phyloP scores from a whole-genome alignment of 2,329 filamentous ascomycete genomes.

The Aquanectria penicillioides region DNA sequence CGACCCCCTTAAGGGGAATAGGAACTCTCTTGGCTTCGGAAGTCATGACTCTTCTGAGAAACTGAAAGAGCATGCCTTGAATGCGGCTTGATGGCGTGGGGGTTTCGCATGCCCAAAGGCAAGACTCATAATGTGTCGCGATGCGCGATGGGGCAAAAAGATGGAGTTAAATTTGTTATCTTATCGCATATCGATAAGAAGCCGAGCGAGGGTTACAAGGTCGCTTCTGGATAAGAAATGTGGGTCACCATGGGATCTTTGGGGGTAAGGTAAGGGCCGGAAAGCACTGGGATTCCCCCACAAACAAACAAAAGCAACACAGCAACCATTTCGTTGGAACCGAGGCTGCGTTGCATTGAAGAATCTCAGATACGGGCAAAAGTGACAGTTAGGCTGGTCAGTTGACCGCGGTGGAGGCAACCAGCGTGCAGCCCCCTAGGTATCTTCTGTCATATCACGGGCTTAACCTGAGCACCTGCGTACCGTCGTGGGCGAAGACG shows the following conservation, averaged over 20 bases:
- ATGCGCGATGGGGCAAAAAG: constrained; percentile 30
- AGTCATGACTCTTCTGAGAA: constrained; percentile 66
- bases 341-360: neutral
- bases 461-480: neutral
- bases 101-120: constrained; percentile 17
- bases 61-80: constrained; percentile 44
- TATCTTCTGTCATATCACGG: neutral
- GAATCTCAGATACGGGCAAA: constrained; percentile 1
- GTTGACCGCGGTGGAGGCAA: neutral
- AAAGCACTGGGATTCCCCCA: constrained; percentile 6
- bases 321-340: constrained; percentile 3
- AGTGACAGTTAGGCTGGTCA: neutral
- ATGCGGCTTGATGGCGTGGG: constrained; percentile 1
- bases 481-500: no score
- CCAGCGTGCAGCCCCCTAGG: neutral
- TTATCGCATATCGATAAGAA: constrained; percentile 41
- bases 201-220: neutral
- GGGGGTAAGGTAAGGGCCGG: no score
- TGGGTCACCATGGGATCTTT: constrained; percentile 7
- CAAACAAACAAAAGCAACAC: constrained; percentile 12
- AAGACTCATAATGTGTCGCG: constrained; percentile 28
- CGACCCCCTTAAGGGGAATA: constrained; percentile 87
- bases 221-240: neutral
- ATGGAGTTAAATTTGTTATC: constrained; percentile 29
- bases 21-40: constrained; percentile 73